These are phyloP conservation scores for Pisolithus marmoratus DNA, from an alignment of 768 basidiomycete genomes.

Conservation along the genomic window DNA sequence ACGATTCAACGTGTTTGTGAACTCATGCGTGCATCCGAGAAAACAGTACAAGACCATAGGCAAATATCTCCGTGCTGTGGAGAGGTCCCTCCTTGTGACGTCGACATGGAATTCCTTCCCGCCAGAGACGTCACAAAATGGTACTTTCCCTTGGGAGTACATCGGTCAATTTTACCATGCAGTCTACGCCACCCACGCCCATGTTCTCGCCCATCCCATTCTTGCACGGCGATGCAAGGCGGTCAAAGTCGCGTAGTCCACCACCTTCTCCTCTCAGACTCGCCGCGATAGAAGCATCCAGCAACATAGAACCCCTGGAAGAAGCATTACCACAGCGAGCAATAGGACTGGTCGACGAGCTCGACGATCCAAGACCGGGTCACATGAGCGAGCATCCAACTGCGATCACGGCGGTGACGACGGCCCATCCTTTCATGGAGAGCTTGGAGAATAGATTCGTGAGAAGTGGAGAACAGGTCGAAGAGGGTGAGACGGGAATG, in stretches of 20 bases:
- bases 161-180: slow-evolving; percentile 40
- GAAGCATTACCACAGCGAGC: slow-evolving; percentile 38
- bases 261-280: slow-evolving; percentile 69
- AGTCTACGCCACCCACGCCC: slow-evolving; percentile 67
- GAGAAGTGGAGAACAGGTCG: slow-evolving; percentile 35
- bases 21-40: slow-evolving; percentile 61
- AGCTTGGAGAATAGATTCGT: slow-evolving; percentile 63
- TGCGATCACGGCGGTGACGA: slow-evolving; percentile 61
- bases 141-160: slow-evolving; percentile 26
- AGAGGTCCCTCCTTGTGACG: slow-evolving; percentile 78
- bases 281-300: slow-evolving; percentile 28
- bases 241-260: slow-evolving; percentile 74
- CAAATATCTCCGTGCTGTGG: slow-evolving; percentile 85
- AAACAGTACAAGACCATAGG: slow-evolving; percentile 72
- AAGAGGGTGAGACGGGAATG: slow-evolving; percentile 34
- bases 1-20: slow-evolving; percentile 89
- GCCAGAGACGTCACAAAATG: slow-evolving; percentile 29
- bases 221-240: slow-evolving; percentile 75
- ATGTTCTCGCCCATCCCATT: slow-evolving; percentile 87
- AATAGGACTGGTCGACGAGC: slow-evolving; percentile 77
- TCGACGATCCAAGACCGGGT: slow-evolving; percentile 80
- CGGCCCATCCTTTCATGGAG: slow-evolving; percentile 42
- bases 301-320: slow-evolving; percentile 32
- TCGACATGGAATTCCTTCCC: slow-evolving; percentile 74
- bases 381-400: slow-evolving; percentile 81